These are phyloP conservation scores for Penicillium canescens DNA, from an alignment of 495 filamentous ascomycete genomes.

Conservation along the genomic window DNA sequence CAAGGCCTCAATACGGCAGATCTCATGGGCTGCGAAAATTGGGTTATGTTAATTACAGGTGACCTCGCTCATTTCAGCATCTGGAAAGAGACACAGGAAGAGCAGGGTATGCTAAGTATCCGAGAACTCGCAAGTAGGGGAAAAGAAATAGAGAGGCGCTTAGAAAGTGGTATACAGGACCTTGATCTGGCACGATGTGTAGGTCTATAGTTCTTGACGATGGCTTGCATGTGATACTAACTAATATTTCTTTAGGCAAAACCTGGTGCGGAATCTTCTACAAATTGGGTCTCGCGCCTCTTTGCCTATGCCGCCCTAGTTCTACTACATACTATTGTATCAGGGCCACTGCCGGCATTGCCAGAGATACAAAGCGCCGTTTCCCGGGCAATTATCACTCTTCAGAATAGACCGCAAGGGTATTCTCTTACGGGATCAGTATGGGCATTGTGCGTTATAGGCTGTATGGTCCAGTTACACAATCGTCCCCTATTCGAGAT, in stretches of 20 bases:
- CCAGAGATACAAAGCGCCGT: conserved; percentile 5
- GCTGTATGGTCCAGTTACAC: conserved; percentile 5
- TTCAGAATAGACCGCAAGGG: conserved; percentile 2
- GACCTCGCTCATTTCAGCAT: conserved; percentile 1
- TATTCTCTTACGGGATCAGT: conserved; percentile 8
- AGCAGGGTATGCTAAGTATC: background rate
- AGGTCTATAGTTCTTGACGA: background rate
- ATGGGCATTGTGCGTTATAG: conserved; percentile 7
- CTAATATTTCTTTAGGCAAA: background rate
- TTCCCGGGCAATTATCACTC: conserved; percentile 1
- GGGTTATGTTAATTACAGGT: conserved; percentile 4
- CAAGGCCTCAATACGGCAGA: conserved; percentile 3
- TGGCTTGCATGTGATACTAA: background rate
- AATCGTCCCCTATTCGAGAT: background rate
- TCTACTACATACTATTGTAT: conserved; percentile 3
- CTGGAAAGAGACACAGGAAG: conserved; percentile 3
- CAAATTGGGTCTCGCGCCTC: conserved; percentile 7
- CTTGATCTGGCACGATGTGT: conserved; percentile 1
- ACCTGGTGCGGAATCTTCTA: background rate
- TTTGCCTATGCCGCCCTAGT: conserved; percentile 3
- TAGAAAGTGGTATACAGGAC: background rate
- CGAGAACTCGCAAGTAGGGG: background rate
- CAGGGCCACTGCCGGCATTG: conserved; percentile 1
- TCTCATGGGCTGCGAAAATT: conserved; percentile 9
- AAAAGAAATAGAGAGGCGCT: background rate